Conservation (phyloP, 495 filamentous ascomycete genomes). For the Patellaria atrata region DNA sequence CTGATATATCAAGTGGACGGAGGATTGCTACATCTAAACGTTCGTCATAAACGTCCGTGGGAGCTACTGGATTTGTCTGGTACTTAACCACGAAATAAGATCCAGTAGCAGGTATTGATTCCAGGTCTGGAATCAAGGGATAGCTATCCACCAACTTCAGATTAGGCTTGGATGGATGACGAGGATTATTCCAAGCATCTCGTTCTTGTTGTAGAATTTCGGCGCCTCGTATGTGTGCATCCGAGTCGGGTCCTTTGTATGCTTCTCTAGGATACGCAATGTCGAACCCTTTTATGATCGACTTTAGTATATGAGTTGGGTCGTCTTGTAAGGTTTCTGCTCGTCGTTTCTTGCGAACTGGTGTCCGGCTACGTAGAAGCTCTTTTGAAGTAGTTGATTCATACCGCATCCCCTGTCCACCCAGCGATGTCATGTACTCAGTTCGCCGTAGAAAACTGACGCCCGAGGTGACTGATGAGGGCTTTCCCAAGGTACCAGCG, state of each 20-base stretch:
- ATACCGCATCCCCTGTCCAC: slow-evolving; percentile 27
- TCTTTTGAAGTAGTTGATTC: slow-evolving; percentile 30
- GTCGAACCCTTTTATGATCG: slow-evolving; percentile 75
- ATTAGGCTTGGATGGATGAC: slow-evolving; percentile 71
- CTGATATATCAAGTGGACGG: slow-evolving; percentile 50
- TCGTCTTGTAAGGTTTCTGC: slow-evolving; percentile 51
- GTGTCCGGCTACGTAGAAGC: slow-evolving; percentile 23
- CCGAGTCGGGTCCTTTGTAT: slow-evolving; percentile 37
- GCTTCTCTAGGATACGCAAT: slow-evolving; percentile 56
- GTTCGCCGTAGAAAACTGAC: slow-evolving; percentile 92
- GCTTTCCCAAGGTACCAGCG: slow-evolving; percentile 67
- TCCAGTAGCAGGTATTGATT: slow-evolving; percentile 73
- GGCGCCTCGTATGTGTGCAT: slow-evolving; percentile 38
- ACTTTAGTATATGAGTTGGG: slow-evolving; percentile 65
- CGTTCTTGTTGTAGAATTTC: slow-evolving; percentile 40
- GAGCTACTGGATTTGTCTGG: slow-evolving; percentile 57
- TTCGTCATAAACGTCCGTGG: slow-evolving; percentile 46
- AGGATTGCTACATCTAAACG: slow-evolving; percentile 72
- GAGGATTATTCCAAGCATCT: slow-evolving; percentile 57
- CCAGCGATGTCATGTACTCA: slow-evolving; percentile 77
- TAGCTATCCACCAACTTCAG: slow-evolving; percentile 64
- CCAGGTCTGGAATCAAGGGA: slow-evolving; percentile 76
- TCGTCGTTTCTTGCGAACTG: slow-evolving; percentile 30
- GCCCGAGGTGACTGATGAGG: slow-evolving; percentile 44
- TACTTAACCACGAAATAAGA: slow-evolving; percentile 85